Evolutionary conservation across 306 rosid genomes (phyloP).

Genomic region (Oemleria cerasiformis): DNA sequence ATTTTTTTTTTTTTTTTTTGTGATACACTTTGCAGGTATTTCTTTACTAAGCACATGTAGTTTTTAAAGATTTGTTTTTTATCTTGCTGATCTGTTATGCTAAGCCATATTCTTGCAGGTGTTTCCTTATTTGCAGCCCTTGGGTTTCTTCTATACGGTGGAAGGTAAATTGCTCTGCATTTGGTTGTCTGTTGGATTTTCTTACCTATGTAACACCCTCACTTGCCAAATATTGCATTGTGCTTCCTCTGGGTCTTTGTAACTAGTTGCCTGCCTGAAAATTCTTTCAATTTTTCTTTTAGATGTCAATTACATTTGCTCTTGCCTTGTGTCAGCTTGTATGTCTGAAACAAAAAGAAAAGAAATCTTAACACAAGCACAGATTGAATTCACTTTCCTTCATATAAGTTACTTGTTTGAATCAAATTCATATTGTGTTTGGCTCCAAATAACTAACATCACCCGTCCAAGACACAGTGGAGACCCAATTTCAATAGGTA

Average conservation of each 20-base stretch:
- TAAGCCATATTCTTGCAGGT: constrained; percentile 49
- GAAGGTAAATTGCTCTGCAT: constrained; percentile 63
- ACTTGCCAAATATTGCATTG: constrained; percentile 16
- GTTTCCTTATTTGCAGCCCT: constrained; percentile 94
- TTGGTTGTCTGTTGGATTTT: constrained; percentile 21
- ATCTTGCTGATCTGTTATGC: constrained; percentile 19
- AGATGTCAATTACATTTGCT: no score
- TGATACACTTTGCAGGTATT: constrained; percentile 91
- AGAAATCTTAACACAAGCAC: background rate
- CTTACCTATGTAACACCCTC: constrained; percentile 12
- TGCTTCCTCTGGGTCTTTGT: no score
- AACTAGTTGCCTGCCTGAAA: no score
- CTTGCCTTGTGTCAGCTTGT: no score
- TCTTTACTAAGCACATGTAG: constrained; percentile 8
- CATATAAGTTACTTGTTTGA: background rate
- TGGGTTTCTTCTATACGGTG: constrained; percentile 97
- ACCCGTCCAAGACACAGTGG: background rate
- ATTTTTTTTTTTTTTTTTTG: no score
- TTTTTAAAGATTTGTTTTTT: background rate
- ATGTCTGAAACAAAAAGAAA: constrained; percentile 15
- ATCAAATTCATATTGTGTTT: background rate
- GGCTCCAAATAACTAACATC: background rate
- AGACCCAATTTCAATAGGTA: background rate
- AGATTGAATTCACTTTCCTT: background rate
- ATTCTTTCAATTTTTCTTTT: no score